Base-by-base conservation (phyloP, 768 basidiomycete genomes). In the Tricholoma terreum region DNA sequence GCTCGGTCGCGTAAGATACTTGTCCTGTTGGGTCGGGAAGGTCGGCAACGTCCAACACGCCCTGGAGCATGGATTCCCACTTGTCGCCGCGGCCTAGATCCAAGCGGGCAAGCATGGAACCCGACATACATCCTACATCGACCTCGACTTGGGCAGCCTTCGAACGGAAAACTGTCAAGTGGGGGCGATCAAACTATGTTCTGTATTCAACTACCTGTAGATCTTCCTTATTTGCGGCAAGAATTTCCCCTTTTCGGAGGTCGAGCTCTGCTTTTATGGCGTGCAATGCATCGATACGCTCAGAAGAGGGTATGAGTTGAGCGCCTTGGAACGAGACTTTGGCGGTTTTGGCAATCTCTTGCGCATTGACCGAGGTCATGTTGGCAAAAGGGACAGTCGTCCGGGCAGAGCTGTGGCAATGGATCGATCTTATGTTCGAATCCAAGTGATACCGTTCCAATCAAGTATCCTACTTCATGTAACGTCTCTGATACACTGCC, bases 31-130 rank as follows among this genome's bases (percentile, higher is more conserved):
- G 96, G 69, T 94, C 90, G 0, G 87, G 86, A 31, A 99, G 83
- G 7, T 75, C 71, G 30, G 92, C 92, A 19, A 99, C 96, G 65
- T 97, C 94, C 9, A 81, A 67, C 36, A 98, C 81, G 14, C 97
- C 97, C 60, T 92, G 85, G 5, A 98, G 78, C 92, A 98, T 96
- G 0, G 90, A 84, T 24, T 91, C 87, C 90, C 93, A 98, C 73
- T 98, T 99, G 66, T 92, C 92, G 33, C 83, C 82, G 56, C 77
- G 83, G 65, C 73, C 75, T 55, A 92, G 81, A 68, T 97, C 93
- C 22, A 99, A 78, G 17, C 97, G 85, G 48, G 89, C 91, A n/a
- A 95, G 73, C 52, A 98, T 74, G 6, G 95, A 84, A 2, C 78
- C 77, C 0, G 94, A 89, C 80, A 99, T 92, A 12, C 84, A 84